Percentiles rank a stretch among this genome's conserved stretches.
phyloP scores from a whole-genome alignment of 257 asterid species.

The Nyctanthes arbortristis region DNA sequence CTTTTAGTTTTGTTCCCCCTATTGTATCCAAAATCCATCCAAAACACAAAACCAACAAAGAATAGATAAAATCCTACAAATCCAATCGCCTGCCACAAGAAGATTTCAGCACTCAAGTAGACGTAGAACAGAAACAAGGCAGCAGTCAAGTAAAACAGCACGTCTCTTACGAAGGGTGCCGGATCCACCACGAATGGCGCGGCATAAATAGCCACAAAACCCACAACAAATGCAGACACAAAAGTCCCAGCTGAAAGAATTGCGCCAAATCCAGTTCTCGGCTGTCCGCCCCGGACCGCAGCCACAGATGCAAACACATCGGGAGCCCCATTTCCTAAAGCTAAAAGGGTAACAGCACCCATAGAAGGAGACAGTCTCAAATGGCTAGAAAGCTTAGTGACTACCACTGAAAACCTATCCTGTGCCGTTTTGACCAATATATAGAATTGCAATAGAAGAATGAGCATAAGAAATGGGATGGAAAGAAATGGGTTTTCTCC shows the following conservation, averaged over 20 bases:
- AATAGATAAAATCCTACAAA: slow-evolving; percentile 86
- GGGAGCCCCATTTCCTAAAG: slow-evolving; percentile 96
- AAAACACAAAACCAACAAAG: slow-evolving; percentile 89
- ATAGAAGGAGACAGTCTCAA: slow-evolving; percentile 77
- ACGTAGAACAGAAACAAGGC: slow-evolving; percentile 81
- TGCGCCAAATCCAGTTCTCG: slow-evolving; percentile 93
- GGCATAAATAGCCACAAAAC: slow-evolving; percentile 82
- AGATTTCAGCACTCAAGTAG: slow-evolving; percentile 95
- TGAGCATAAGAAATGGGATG: slow-evolving; percentile 56
- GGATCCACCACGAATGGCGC: slow-evolving; percentile 91
- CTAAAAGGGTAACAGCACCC: slow-evolving; percentile 97
- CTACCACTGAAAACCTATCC: slow-evolving; percentile 82
- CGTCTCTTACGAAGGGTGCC: slow-evolving; percentile 86
- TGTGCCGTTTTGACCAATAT: slow-evolving; percentile 87
- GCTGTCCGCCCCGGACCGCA: slow-evolving; percentile 82
- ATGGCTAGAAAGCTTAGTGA: slow-evolving; percentile 71
- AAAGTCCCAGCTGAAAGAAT: slow-evolving; percentile 96
- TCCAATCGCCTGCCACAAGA: slow-evolving; percentile 95
- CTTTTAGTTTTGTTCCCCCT: slow-evolving; percentile 36
- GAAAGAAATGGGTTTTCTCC: slow-evolving; percentile 48
- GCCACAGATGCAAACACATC: slow-evolving; percentile 97
- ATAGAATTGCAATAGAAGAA: slow-evolving; percentile 74
- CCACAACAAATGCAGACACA: slow-evolving; percentile 92
- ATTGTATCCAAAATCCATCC: slow-evolving; percentile 74
- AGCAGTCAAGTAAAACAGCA: slow-evolving; percentile 76